A percentile compares a stretch with the other conserved stretches of the same genome.
phyloP scores from a whole-genome alignment of 179 eudicot genomes.

The Corrigiola litoralis region DNA sequence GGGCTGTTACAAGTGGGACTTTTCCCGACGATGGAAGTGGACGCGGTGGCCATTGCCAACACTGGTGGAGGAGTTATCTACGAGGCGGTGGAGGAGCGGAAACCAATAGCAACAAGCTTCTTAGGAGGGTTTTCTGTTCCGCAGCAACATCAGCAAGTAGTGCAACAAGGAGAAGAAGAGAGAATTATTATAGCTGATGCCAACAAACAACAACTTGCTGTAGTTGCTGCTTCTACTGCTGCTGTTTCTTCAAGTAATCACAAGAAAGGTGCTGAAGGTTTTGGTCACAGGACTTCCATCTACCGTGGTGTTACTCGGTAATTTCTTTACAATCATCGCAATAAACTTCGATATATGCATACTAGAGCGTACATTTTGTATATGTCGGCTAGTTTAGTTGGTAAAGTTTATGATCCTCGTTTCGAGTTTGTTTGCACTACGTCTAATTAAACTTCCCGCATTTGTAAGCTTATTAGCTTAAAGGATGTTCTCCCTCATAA shows the following conservation, averaged over 20 bases:
- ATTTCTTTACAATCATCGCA: background rate
- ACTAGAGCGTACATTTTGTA: no score
- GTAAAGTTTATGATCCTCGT: background rate
- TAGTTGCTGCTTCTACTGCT: slow-evolving; percentile 6
- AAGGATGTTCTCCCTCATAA: no score
- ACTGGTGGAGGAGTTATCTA: slow-evolving; percentile 1
- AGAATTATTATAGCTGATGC: background rate
- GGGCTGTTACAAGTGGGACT: slow-evolving; percentile 28
- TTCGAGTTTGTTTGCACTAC: background rate
- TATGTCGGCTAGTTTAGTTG: no score
- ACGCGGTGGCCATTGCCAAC: background rate
- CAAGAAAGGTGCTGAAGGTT: slow-evolving; percentile 23
- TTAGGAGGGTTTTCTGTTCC: slow-evolving; percentile 19
- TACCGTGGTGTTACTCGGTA: slow-evolving; percentile 49
- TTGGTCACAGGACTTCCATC: slow-evolving; percentile 37
- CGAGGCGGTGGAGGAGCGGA: slow-evolving; percentile 10
- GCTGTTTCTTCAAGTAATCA: background rate
- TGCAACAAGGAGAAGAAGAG: background rate
- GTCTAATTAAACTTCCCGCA: no score
- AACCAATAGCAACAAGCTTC: background rate
- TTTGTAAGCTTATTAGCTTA: no score
- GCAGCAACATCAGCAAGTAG: background rate
- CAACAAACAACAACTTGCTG: slow-evolving; percentile 22
- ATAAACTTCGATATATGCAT: background rate
- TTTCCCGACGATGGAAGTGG: slow-evolving; percentile 14